Evolutionary conservation across 2,329 filamentous ascomycete genomes (phyloP), one percentile per base, ranked within the genome.

Genomic region (Didymella pomorum): DNA sequence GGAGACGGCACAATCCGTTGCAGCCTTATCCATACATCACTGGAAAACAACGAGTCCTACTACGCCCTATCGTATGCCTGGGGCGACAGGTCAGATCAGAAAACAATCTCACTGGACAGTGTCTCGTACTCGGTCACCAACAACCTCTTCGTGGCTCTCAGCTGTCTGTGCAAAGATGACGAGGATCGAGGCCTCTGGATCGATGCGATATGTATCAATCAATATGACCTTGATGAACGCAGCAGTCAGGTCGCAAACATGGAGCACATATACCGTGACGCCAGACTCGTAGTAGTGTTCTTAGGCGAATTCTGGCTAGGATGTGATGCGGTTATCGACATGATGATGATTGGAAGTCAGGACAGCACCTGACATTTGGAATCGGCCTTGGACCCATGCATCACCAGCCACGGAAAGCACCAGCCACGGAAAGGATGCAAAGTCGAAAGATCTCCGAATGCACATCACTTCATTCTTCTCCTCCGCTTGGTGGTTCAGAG

Each of bases 11-110:
- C 29, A 20, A 42, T 55, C 4, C 33, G 35, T 6, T 55, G 52
- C 52, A 33, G 44, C 26, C 43, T 55, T 5, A 12, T 3, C 0
- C 52, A 43, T 10, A n/a, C 26, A 20, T 37, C 21, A 4, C 16
- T 48, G 18, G n/a, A n/a, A n/a, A n/a, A n/a, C n/a, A 8, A 28
- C 10, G 10, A n/a, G 5, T 21, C 9, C 8, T 48, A 35, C 16
- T 35, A 48, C 35, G 44, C 37, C 14, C 37, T 55, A 1, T 48
- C 44, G 4, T 55, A 55, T 25, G 28, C 11, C 1, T 55, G 28
- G 44, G 52, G 44, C 26, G 35, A 26, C 4, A 12, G 16, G 1
- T 16, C 43, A 7, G 8, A 26, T 16, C n/a, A 25, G 11, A n/a
- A 16, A 2, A 39, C 14, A 4, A 48, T 48, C 10, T 3, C 14